Conservation (phyloP, 345 rosid species). For the Populus nigra region DNA sequence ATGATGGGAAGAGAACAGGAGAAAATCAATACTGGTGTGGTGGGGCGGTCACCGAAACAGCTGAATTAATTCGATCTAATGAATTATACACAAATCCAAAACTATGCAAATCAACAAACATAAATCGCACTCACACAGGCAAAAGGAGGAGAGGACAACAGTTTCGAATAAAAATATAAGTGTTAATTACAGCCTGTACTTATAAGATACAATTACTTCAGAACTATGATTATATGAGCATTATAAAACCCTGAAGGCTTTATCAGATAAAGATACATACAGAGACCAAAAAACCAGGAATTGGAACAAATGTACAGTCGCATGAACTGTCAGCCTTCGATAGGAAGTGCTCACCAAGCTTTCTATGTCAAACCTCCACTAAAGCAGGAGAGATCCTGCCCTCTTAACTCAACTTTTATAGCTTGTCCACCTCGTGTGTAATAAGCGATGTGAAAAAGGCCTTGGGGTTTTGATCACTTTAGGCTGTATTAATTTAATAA, state of each 20-base stretch:
- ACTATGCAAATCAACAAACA: background rate
- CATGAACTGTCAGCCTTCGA: slow-evolving; percentile 8
- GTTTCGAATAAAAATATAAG: background rate
- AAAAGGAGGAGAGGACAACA: background rate
- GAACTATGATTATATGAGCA: background rate
- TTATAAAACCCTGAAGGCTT: background rate
- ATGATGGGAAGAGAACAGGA: background rate
- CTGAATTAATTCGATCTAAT: too few species aligned
- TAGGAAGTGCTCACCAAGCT: slow-evolving; percentile 9
- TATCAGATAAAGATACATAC: background rate
- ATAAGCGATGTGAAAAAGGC: slow-evolving; percentile 30
- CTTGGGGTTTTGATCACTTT: slow-evolving; percentile 2
- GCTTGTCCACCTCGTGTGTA: background rate
- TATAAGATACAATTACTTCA: background rate
- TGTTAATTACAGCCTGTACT: background rate
- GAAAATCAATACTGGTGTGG: background rate
- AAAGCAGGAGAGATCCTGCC: slow-evolving; percentile 19
- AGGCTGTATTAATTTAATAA: background rate
- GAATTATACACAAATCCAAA: background rate
- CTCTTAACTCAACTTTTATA: slow-evolving; percentile 10
- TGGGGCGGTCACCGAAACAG: background rate
- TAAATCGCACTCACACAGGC: background rate
- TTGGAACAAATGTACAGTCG: background rate
- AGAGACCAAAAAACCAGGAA: background rate
- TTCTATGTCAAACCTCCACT: slow-evolving; percentile 27